Evolutionary conservation across 73 alveolate genomes (phyloP), one percentile per base, ranked within the genome.

Genomic region (Paraurostyla sp.): DNA sequence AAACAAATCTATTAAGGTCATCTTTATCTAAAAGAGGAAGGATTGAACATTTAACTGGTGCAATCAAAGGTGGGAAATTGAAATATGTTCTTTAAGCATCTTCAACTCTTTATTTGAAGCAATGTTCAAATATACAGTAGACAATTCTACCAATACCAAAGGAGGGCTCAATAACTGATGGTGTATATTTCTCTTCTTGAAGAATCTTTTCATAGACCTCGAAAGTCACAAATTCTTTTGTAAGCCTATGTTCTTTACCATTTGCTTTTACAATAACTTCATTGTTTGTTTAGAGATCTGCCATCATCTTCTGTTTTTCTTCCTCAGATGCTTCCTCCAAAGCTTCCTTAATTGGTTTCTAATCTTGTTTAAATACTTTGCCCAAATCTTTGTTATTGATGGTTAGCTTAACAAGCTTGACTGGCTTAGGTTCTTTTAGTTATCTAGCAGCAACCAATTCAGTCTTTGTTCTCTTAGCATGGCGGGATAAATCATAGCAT

Each of bases 101-200:
- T 69, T 96, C 96, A 52, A 89, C 97, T 92, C 99, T 96, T 35
- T 89, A 92, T 49, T 90, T 85, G 92, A 97, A 98, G 76, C 98
- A 92, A 85, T 98, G 99, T 76, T 98, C 99, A 88, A 97, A 91
- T 0, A 97, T 96, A 71, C 99, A 96, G 76, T 96, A 97, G 36
- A 98, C 91, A 54, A 96, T 95, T 92, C 99, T 94, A 36, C 99
- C 99, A 49, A 98, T 96, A 65, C 99, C 99, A 83, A 97, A 98
- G 23, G 99, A 97, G 25, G 99, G 99, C 75, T 98, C 99, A 65
- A 98, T 97, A 0, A 98, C 99, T 80, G 89, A 88, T 25, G 99
- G 99, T 71, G 87, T 54, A 78, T 76, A 98, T 83, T 95, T 97
- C 91, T 98, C 99, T 93, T 98, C 99, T 65, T 71, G 69, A 18